These are phyloP conservation scores for Rosellinia necatrix DNA, from an alignment of 2,329 filamentous ascomycete genomes.

Conservation along the genomic window DNA sequence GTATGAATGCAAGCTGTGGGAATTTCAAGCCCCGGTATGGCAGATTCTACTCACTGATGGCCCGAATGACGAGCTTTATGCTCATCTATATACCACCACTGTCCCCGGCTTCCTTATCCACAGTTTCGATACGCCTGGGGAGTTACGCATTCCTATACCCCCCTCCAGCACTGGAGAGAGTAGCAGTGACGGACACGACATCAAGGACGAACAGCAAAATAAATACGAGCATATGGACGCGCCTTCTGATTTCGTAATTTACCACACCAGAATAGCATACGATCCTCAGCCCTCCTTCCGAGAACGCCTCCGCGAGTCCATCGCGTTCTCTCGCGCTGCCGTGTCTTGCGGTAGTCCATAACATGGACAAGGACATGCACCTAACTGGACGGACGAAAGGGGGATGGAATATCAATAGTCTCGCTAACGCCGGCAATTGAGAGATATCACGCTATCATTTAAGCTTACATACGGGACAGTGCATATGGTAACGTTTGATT, in stretches of 20 bases:
- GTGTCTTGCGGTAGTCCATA: background rate
- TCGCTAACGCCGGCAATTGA: background rate
- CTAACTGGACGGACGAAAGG: background rate
- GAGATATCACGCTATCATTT: background rate
- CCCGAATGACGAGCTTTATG: background rate
- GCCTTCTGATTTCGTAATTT: background rate
- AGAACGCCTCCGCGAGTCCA: background rate
- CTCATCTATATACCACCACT: slow-evolving; percentile 2
- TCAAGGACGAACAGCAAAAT: background rate
- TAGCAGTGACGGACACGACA: background rate
- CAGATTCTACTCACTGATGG: slow-evolving; percentile 4
- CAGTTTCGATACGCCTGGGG: background rate
- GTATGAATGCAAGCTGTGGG: background rate
- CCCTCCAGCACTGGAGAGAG: background rate
- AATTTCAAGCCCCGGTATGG: background rate
- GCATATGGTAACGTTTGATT: background rate
- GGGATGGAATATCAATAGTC: background rate
- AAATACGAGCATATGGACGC: background rate
- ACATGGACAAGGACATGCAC: too few relatives aligned
- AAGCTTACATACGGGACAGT: too few relatives aligned
- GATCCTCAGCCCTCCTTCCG: background rate
- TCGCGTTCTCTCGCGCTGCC: background rate
- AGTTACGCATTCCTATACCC: background rate
- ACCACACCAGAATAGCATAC: background rate
- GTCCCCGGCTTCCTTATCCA: background rate